A percentile compares a stretch with the other conserved stretches of the same genome.
These are phyloP conservation scores for Thraustotheca clavata DNA, from an alignment of 352 stramenopile species.

Conservation along the genomic window DNA sequence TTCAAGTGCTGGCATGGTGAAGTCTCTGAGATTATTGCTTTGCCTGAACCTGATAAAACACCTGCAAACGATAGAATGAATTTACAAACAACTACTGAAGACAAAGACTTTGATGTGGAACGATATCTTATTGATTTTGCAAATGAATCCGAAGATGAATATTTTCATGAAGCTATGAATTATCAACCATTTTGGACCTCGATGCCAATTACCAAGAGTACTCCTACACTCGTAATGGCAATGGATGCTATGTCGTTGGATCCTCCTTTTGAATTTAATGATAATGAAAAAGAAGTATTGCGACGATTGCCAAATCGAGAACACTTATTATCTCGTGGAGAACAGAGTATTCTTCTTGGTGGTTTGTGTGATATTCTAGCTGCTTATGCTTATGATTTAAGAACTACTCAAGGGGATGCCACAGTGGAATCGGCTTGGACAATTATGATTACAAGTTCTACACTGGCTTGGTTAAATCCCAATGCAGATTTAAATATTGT, in stretches of 20 bases:
- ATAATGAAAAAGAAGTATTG: constrained; percentile 69
- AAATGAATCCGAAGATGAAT: constrained; percentile 87
- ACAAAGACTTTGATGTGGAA: constrained; percentile 92
- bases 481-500: constrained; percentile 47
- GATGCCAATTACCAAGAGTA: neutral
- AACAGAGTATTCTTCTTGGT: constrained; percentile 58
- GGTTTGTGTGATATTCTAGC: constrained; percentile 92
- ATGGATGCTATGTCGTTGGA: constrained; percentile 8
- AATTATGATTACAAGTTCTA: constrained; percentile 90
- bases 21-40: constrained; percentile 89
- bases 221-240: neutral
- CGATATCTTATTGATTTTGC: constrained; percentile 94
- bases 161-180: constrained; percentile 86
- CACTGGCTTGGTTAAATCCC: constrained; percentile 92
- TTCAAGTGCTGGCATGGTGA: constrained; percentile 89
- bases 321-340: constrained; percentile 49
- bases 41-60: constrained; percentile 83
- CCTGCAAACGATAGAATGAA: constrained; percentile 52
- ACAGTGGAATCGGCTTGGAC: constrained; percentile 97
- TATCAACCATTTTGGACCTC: constrained; percentile 85
- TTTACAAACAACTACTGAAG: constrained; percentile 80
- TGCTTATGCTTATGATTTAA: constrained; percentile 93
- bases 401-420: constrained; percentile 92
- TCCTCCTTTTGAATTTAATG: constrained; percentile 8
- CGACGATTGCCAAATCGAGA: constrained; percentile 65